phyloP scores from a whole-genome alignment of 805 yeast genomes.

The Clavispora carvajalis region DNA sequence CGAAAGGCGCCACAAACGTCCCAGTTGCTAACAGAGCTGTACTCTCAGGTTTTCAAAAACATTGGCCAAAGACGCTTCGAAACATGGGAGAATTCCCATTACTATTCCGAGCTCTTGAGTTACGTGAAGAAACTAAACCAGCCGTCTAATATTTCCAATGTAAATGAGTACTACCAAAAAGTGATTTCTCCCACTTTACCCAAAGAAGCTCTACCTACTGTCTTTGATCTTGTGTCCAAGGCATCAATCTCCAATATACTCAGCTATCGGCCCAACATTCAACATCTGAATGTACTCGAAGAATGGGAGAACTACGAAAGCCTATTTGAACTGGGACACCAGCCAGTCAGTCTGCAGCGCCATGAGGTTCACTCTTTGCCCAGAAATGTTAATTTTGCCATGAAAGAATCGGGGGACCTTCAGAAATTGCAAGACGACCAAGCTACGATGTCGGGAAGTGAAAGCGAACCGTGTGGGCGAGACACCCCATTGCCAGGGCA shows the following conservation, averaged over 20 bases:
- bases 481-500: background rate
- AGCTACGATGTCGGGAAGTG: background rate
- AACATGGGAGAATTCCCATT: slow-evolving; percentile 11
- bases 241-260: background rate
- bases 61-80: slow-evolving; percentile 11
- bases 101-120: slow-evolving; percentile 20
- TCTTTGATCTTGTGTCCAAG: slow-evolving; percentile 22
- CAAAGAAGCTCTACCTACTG: slow-evolving; percentile 19
- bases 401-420: too few species aligned
- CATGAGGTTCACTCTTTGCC: background rate
- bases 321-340: background rate
- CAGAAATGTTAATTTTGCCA: too few species aligned
- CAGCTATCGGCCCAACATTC: background rate
- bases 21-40: slow-evolving; percentile 12
- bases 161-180: slow-evolving; percentile 5
- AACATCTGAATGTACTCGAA: slow-evolving; percentile 9
- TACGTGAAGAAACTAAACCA: slow-evolving; percentile 24
- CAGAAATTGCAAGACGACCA: background rate
- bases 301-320: background rate
- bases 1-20: slow-evolving; percentile 22
- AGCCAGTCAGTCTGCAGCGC: background rate
- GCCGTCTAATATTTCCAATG: slow-evolving; percentile 4
- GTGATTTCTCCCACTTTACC: slow-evolving; percentile 3
- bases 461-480: background rate
- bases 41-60: slow-evolving; percentile 12